Conservation (phyloP, 257 asterid species). For the Solanum chilense region DNA sequence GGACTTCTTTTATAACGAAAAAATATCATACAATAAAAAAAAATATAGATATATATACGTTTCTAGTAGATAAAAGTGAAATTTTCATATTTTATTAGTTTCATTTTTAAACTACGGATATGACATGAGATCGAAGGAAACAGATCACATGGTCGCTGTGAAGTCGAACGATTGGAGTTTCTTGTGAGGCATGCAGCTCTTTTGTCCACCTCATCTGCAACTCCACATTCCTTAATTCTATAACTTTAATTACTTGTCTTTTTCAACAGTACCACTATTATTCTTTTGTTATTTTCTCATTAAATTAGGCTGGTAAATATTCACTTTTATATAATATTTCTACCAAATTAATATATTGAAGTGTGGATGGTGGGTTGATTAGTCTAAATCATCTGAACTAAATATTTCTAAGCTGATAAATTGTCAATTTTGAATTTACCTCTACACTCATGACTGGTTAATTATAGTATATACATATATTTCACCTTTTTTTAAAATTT, state of each 20-base stretch:
- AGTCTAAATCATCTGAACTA: too few relatives aligned
- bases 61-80: too few relatives aligned
- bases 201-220: not conserved
- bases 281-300: not conserved
- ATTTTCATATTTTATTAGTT: not conserved
- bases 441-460: too few relatives aligned
- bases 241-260: not conserved
- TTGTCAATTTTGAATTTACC: too few relatives aligned
- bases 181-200: not conserved
- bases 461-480: too few relatives aligned
- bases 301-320: not conserved
- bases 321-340: not conserved
- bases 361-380: not conserved
- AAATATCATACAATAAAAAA: too few relatives aligned
- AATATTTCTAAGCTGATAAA: too few relatives aligned
- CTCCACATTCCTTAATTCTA: not conserved
- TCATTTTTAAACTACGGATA: not conserved
- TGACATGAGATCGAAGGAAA: not conserved
- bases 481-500: too few relatives aligned
- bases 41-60: too few relatives aligned
- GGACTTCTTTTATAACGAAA: too few relatives aligned
- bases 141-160: not conserved
- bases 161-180: not conserved
- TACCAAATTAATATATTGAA: not conserved
- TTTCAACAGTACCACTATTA: not conserved